phyloP scores from a whole-genome alignment of 202 grass and related monocot genomes.

The Schoenoplectus tabernaemontani region DNA sequence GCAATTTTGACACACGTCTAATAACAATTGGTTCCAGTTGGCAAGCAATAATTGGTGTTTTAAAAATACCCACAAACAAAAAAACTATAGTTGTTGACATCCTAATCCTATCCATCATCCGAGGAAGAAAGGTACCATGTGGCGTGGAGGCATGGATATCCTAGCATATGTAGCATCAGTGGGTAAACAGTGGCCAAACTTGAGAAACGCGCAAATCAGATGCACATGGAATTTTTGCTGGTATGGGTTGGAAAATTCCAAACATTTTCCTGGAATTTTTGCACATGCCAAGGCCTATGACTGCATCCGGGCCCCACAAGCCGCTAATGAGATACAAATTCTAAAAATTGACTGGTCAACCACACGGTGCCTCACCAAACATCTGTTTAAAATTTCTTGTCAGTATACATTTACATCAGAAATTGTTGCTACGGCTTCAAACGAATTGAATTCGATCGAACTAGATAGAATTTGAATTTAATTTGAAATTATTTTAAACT shows the following conservation, averaged over 20 bases:
- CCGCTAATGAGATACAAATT: neutral
- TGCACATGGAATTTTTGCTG: neutral
- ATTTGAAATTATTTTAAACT: too few species aligned
- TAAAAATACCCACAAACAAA: neutral
- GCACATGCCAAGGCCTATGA: neutral
- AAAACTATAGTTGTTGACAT: neutral
- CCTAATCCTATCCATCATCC: neutral
- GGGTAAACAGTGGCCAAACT: neutral
- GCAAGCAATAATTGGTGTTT: neutral
- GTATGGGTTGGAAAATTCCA: slow-evolving; percentile 1
- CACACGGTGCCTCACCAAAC: neutral
- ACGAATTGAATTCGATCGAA: too few species aligned
- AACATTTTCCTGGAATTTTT: slow-evolving; percentile 6
- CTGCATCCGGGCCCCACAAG: neutral
- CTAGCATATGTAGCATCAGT: neutral
- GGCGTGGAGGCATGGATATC: neutral
- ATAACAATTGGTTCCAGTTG: neutral
- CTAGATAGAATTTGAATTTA: too few species aligned
- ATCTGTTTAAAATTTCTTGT: neutral
- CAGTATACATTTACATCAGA: neutral
- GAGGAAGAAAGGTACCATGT: neutral
- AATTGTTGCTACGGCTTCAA: too few species aligned
- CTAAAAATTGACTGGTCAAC: neutral
- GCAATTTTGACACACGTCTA: neutral
- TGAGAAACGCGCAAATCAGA: neutral